phyloP scores from a whole-genome alignment of 1,139 yeast genomes.

The Pichia sp. region DNA sequence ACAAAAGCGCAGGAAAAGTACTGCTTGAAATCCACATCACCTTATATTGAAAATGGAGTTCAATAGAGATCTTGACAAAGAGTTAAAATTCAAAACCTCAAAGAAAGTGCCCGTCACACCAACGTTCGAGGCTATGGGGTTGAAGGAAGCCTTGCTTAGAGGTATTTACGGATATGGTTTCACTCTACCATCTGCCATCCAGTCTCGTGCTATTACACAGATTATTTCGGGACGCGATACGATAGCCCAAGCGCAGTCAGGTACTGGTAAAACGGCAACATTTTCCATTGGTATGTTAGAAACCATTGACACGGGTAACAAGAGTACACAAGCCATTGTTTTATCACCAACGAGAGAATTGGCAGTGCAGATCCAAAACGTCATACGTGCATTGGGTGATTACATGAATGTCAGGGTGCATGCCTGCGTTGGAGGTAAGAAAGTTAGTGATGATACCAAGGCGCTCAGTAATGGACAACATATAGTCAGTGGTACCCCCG shows the following conservation, averaged over 20 bases:
- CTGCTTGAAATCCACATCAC: no score
- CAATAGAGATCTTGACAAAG: conserved; percentile 50
- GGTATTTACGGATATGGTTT: conserved; percentile 92
- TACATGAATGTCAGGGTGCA: conserved; percentile 79
- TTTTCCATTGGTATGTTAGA: conserved; percentile 89
- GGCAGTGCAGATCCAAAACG: conserved; percentile 84
- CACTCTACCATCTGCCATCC: conserved; percentile 92
- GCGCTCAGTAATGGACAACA: conserved; percentile 74
- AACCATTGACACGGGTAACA: conserved; percentile 58
- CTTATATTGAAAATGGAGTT: conserved; percentile 45
- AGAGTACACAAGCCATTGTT: conserved; percentile 75
- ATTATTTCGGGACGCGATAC: conserved; percentile 87
- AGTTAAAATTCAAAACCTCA: conserved; percentile 54
- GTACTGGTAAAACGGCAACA: conserved; percentile 98
- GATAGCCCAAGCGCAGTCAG: conserved; percentile 97
- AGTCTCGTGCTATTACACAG: conserved; percentile 89
- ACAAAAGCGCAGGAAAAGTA: no score
- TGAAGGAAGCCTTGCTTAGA: conserved; percentile 49
- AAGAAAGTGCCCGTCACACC: conserved; percentile 56
- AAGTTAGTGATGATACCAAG: conserved; percentile 73
- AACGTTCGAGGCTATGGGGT: conserved; percentile 71
- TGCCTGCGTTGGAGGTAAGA: conserved; percentile 92
- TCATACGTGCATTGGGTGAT: conserved; percentile 77
- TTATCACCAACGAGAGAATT: conserved; percentile 95
- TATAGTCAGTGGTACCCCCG: conserved; percentile 96